phyloP scores from a whole-genome alignment of 257 asterid genomes.

The Solanum appendiculatum region DNA sequence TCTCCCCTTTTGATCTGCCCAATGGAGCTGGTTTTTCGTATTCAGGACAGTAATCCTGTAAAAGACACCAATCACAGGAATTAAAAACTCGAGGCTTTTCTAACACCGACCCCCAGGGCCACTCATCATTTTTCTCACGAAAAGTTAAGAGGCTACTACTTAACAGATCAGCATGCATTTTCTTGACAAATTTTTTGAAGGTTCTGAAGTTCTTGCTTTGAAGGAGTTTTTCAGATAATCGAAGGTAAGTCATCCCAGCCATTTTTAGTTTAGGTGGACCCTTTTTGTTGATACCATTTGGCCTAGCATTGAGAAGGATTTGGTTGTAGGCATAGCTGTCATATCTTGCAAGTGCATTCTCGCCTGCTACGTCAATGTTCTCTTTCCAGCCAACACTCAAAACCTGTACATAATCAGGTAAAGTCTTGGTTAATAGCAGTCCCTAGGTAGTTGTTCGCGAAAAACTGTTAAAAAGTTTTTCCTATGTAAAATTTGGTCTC shows the following conservation, averaged over 20 bases:
- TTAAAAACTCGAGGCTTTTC: not conserved
- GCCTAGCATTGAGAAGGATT: slow-evolving; percentile 64
- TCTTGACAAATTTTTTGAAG: slow-evolving; percentile 48
- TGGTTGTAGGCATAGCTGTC: slow-evolving; percentile 53
- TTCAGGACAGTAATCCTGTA: slow-evolving; percentile 38
- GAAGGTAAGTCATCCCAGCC: slow-evolving; percentile 63
- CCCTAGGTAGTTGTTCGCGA: not conserved
- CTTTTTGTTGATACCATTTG: slow-evolving; percentile 43
- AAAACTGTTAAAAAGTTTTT: not conserved
- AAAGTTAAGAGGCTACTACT: not conserved
- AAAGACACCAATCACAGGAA: not conserved
- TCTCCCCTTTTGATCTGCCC: slow-evolving; percentile 38
- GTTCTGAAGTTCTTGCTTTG: slow-evolving; percentile 26
- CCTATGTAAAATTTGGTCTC: not conserved
- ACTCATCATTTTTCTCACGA: not conserved
- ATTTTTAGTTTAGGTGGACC: slow-evolving; percentile 34
- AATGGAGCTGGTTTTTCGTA: slow-evolving; percentile 27
- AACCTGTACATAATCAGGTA: slow-evolving; percentile 28
- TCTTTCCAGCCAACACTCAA: slow-evolving; percentile 65
- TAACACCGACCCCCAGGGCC: not conserved
- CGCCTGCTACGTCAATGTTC: slow-evolving; percentile 62
- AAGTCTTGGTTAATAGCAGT: not conserved
- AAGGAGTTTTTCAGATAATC: slow-evolving; percentile 39
- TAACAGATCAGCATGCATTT: slow-evolving; percentile 76
- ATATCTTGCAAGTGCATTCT: slow-evolving; percentile 68